Base-by-base conservation (phyloP, 1,139 yeast species). In the Komagataea norvegica region DNA sequence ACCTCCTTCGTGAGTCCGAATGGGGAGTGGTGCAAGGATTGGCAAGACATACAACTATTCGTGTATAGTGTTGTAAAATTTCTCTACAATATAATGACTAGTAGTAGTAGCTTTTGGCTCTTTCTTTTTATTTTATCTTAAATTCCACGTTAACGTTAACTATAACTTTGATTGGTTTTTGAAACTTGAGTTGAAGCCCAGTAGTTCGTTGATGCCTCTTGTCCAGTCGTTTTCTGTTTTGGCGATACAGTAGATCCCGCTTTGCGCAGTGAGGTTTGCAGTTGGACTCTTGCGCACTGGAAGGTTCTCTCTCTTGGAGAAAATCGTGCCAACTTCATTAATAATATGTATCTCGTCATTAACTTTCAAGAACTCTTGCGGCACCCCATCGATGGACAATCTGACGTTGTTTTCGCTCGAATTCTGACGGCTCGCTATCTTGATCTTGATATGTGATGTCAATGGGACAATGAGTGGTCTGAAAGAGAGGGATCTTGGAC, bases 241-340 rank as follows among this genome's bases (percentile, higher is more conserved):
- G 0, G 95, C 86, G 5, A 89, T 80, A 61, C 96, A 88, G 81
- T 93, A 87, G n/a, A 89, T 77, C 1, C 95, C 95, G 23, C 75
- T 67, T 24, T 66, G 55, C 33, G 53, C 33, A 6, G 37, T 44
- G 37, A 14, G 40, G 20, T 37, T 46, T 30, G 27, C 34, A 29
- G 38, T 41, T 34, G 29, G 43, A 38, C 24, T 33, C 40, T 24
- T 44, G 43, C 16, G 43, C 46, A 19, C 52, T 44, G 74, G 71
- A 23, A 65, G 44, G 37, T 62, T 61, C 40, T 66, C 60, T n/a
- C 72, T 70, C 20, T 74, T 70, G 29, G 69, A 59, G 44, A 65
- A 67, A 20, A 74, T 73, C 1, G 80, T 70, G 1, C 79, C 81
- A 10, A 70, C 65, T 51, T 78, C 85, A 51, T 72, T 70, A 7